These are phyloP conservation scores for Cephalotrichum gorgonifer DNA, from an alignment of 2,329 filamentous ascomycete genomes.

Conservation along the genomic window DNA sequence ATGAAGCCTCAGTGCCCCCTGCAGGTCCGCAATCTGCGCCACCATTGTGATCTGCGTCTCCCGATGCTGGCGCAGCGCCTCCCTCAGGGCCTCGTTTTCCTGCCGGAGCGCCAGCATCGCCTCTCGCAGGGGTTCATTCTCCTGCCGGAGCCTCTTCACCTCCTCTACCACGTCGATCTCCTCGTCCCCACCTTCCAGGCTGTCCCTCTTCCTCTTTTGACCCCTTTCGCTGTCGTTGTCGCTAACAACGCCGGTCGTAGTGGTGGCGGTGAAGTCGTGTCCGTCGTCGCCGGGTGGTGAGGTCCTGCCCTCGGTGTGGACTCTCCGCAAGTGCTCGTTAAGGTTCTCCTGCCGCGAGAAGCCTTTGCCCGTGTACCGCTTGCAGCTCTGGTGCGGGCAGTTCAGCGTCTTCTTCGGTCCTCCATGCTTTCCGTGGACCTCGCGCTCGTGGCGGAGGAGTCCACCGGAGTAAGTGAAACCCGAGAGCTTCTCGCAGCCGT, in stretches of 20 bases:
- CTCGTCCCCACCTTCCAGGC: slow-evolving; percentile 2
- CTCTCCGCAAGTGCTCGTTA: slow-evolving; percentile 82
- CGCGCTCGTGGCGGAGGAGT: slow-evolving; percentile 78
- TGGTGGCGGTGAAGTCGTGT: slow-evolving; percentile 19
- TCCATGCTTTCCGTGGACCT: slow-evolving; percentile 85
- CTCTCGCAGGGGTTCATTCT: slow-evolving; percentile 33
- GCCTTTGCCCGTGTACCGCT: slow-evolving; percentile 76
- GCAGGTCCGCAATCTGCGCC: slow-evolving; percentile 35
- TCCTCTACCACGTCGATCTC: neutral
- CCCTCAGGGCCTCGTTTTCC: slow-evolving; percentile 51
- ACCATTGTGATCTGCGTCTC: slow-evolving; percentile 28
- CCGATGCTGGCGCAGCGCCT: slow-evolving; percentile 37
- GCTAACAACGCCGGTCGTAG: too few relatives aligned
- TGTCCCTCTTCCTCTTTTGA: slow-evolving; percentile 35
- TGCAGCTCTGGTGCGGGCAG: slow-evolving; percentile 81
- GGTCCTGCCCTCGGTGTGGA: slow-evolving; percentile 51
- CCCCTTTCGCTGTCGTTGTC: slow-evolving; percentile 37
- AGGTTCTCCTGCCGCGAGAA: slow-evolving; percentile 92
- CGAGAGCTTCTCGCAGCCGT: slow-evolving; percentile 81
- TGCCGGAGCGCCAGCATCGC: slow-evolving; percentile 57
- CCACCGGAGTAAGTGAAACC: slow-evolving; percentile 95
- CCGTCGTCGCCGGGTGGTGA: slow-evolving; percentile 20
- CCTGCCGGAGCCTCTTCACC: neutral
- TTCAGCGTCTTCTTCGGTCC: slow-evolving; percentile 79
- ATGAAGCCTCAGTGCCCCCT: slow-evolving; percentile 26